Evolutionary conservation across 2,329 filamentous ascomycete species (phyloP).

Genomic region (Rugonectria rugulosa): DNA sequence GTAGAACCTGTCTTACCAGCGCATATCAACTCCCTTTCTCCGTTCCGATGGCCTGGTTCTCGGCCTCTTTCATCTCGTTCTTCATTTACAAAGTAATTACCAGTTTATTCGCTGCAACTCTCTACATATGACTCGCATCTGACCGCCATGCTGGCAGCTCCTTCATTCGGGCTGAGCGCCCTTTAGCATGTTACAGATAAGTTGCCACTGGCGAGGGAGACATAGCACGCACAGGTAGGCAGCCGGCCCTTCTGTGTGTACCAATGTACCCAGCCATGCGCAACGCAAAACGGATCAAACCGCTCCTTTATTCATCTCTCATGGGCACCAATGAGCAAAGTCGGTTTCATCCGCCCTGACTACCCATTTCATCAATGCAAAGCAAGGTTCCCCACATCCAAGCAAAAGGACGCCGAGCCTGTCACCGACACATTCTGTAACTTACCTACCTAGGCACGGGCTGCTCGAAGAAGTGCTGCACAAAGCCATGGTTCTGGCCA

Average conservation of each 20-base stretch:
- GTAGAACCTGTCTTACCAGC: constrained; percentile 9
- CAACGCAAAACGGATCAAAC: constrained; percentile 13
- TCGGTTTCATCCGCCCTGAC: constrained; percentile 4
- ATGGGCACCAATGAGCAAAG: constrained; percentile 7
- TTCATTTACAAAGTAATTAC: too few species aligned
- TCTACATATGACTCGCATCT: constrained; percentile 6
- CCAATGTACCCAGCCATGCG: too few species aligned
- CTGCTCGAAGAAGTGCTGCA: too few species aligned
- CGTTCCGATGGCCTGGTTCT: background rate
- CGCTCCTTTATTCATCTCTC: constrained; percentile 1
- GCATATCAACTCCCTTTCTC: background rate
- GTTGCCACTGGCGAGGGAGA: constrained; percentile 5
- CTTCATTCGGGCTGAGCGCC: constrained; percentile 10
- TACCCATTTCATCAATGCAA: constrained; percentile 15
- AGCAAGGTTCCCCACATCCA: constrained; percentile 19
- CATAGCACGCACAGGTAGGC: background rate
- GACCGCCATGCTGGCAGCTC: constrained; percentile 3
- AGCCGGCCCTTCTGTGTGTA: too few species aligned
- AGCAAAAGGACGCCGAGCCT: background rate
- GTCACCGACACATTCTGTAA: constrained; percentile 19
- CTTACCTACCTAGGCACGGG: too few species aligned
- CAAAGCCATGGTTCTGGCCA: background rate
- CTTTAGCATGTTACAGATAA: constrained; percentile 18
- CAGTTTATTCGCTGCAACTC: background rate
- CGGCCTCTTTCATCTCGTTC: background rate